These are phyloP conservation scores for Colletotrichum brevisporum DNA, from an alignment of 2,329 filamentous ascomycete genomes.

Conservation along the genomic window DNA sequence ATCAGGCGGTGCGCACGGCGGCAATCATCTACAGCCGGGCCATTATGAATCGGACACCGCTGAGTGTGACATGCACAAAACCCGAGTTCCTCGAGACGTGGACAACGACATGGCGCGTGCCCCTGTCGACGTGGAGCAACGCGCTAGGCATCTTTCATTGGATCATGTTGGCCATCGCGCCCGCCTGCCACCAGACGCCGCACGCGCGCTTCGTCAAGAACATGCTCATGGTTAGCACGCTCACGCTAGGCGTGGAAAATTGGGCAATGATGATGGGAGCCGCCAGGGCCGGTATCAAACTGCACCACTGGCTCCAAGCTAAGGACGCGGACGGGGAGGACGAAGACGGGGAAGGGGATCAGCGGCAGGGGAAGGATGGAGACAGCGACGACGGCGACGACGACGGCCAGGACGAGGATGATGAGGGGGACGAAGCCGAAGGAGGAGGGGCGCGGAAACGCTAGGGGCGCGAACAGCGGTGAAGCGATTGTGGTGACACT, in stretches of 20 bases:
- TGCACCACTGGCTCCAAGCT: slow-evolving; percentile 60
- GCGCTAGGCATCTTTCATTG: slow-evolving; percentile 65
- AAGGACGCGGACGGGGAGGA: slow-evolving; percentile 5
- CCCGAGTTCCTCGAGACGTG: slow-evolving; percentile 60
- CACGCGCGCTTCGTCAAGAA: slow-evolving; percentile 63
- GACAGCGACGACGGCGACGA: slow-evolving; percentile 1
- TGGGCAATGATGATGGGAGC: slow-evolving; percentile 61
- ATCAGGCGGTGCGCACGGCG: slow-evolving; percentile 61
- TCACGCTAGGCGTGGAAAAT: slow-evolving; percentile 63
- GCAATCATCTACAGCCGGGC: slow-evolving; percentile 64
- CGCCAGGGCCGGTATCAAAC: slow-evolving; percentile 52
- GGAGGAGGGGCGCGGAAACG: neutral
- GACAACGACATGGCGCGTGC: slow-evolving; percentile 62
- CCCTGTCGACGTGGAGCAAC: slow-evolving; percentile 60
- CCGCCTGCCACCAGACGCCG: slow-evolving; percentile 54
- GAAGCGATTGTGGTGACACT: neutral
- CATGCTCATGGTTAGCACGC: slow-evolving; percentile 57
- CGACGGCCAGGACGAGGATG: neutral
- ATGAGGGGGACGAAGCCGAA: too few relatives aligned
- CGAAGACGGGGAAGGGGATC: neutral
- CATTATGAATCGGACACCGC: slow-evolving; percentile 58
- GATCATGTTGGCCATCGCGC: slow-evolving; percentile 60
- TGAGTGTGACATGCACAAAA: slow-evolving; percentile 55
- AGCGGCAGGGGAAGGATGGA: neutral
- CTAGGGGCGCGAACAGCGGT: slow-evolving; percentile 29